Percentiles rank a stretch among this genome's conserved stretches.
These are phyloP conservation scores for Oleoguttula mirabilis DNA, from an alignment of 495 filamentous ascomycete genomes.

Conservation along the genomic window DNA sequence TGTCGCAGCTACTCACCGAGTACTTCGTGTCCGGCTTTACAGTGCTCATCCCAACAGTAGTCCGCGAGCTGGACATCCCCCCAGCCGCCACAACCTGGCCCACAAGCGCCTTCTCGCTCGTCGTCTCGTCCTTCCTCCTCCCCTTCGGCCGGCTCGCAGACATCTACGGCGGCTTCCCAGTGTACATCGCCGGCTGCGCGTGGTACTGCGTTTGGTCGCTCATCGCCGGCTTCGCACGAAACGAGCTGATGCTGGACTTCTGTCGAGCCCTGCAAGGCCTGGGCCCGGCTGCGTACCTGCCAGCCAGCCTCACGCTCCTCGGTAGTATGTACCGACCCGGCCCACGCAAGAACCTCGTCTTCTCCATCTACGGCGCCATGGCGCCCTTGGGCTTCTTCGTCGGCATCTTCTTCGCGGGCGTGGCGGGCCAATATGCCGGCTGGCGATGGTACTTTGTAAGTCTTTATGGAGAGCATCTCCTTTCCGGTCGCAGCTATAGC, in stretches of 20 bases:
- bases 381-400: conserved; percentile 70
- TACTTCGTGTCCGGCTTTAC: conserved; percentile 85
- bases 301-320: conserved; percentile 65
- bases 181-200: conserved; percentile 54
- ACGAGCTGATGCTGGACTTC: conserved; percentile 59
- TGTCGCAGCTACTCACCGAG: conserved; percentile 65
- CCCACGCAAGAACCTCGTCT: conserved; percentile 74
- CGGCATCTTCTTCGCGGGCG: conserved; percentile 70
- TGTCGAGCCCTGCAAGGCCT: conserved; percentile 69
- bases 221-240: conserved; percentile 57
- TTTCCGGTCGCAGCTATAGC: too few relatives aligned
- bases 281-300: conserved; percentile 56
- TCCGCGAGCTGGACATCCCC: conserved; percentile 52
- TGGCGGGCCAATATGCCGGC: conserved; percentile 44
- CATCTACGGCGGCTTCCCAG: conserved; percentile 54
- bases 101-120: conserved; percentile 62
- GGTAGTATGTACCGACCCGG: conserved; percentile 74
- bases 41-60: conserved; percentile 60
- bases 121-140: conserved; percentile 61
- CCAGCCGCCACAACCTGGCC: conserved; percentile 61
- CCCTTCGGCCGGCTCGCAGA: conserved; percentile 50
- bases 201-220: conserved; percentile 66
- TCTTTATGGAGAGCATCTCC: too few relatives aligned
- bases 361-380: conserved; percentile 66
- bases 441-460: conserved; percentile 73